Evolutionary conservation across 2,329 filamentous ascomycete genomes (phyloP), one percentile per base, ranked within the genome.

Genomic region (Aspergillus pseudotamarii): DNA sequence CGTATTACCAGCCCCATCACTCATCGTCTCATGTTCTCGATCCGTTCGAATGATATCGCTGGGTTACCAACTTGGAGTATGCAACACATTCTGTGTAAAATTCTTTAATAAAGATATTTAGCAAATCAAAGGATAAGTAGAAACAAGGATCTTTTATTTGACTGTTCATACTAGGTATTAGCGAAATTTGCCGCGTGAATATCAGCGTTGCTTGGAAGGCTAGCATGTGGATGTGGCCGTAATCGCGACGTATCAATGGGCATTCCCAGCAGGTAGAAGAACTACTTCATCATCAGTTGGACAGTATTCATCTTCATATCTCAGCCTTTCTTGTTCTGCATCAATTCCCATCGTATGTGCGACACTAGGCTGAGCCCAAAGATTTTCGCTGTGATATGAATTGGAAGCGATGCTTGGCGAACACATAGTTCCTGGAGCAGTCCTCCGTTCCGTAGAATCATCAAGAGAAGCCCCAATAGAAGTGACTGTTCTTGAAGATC

Each of bases 221-320:
- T 10, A 50, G 16, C 26, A 30, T 30, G 26, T 30, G 14, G 14
- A 28, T 4, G 46, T 28, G 16, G 14, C 46, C 9, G 8, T 30
- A n/a, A 50, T 28, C 6, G 16, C 3, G 12, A 16, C 26, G 16
- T 10, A 8, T 19, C 8, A 50, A 2, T 28, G 8, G 46, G 16
- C 5, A 10, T 16, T 19, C 32, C 28, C n/a, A n/a, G 23, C 30
- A 23, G 60, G 57, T 12, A 58, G 38, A 38, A 65, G 55, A 12
- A 65, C 48, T 58, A 65, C 43, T 48, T 65, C 63, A 23, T 65
- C 63, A n/a, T 55, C 41, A 14, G 53, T 51, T 8, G 38, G 5
- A 48, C 32, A 55, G 19, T 56, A 14, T 8, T 36, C 55, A 38
- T 61, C 53, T 23, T 58, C 54, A 11, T 54, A 36, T 23, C 59